Base-by-base conservation (phyloP, 2,329 filamentous ascomycete species). In the Plectosphaerella sp. region DNA sequence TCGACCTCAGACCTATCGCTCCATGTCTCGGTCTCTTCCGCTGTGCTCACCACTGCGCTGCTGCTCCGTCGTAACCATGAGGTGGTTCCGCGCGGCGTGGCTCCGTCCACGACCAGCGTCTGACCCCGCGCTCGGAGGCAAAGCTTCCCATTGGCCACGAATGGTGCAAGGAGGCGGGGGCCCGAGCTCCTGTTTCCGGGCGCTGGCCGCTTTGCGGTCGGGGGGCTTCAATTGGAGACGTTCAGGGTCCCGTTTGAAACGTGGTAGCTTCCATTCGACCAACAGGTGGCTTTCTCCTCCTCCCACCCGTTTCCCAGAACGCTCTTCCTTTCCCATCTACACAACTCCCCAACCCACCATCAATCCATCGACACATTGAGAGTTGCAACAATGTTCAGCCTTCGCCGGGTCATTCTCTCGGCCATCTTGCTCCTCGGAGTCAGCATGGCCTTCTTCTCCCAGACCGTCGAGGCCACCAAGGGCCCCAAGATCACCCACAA, bases 401-500 rank as follows among this genome's bases (percentile, higher is more conserved):
- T 92, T 54, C 83, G 88, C 72, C 80, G 86, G 64, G 70, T 91
- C 60, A 68, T 91, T 66, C 77, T 87, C 68, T 84, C 88, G 64
- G 77, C 87, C 64, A 78, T 91, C 67, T 79, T 96, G 67, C 82
- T 96, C 65, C 70, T 95, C 63, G 86, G 89, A 63, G 77, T 92
- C 63, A 79, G 81, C 61, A 78, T 93, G 67, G 74, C 91, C 61
- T 83, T 90, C 75, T 84, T 96, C 67, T 80, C 87, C 61, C 86
- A 91, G 72, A 81, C 83, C 35, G 84, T 82, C 54, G 84, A 88
- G 62, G 88, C 89, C 51, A 78, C 78, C 60, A 91, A 93, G 77
- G 93, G 94, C 46, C 93, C 91, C 58, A 95, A 94, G 84, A 93
- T 97, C 77, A 97, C 92, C 64, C 80, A 89, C 80, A 96, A 96